Conservation (phyloP, 2,329 filamentous ascomycete species). For the Nemania sp. region DNA sequence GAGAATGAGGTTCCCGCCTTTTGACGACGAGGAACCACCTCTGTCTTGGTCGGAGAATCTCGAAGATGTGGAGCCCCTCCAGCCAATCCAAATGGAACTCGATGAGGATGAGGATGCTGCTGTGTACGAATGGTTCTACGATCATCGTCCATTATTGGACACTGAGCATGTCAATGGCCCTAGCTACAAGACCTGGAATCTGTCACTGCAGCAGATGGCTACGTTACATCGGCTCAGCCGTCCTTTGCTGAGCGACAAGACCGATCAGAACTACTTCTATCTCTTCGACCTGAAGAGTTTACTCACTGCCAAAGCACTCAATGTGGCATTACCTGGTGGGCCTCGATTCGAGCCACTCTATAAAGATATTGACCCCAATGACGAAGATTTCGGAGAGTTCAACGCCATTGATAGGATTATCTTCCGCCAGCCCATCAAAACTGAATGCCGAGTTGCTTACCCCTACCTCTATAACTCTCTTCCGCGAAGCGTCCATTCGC, state of each 20-base stretch:
- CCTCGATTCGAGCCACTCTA: slow-evolving; percentile 96
- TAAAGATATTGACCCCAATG: slow-evolving; percentile 98
- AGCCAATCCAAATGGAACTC: slow-evolving; percentile 98
- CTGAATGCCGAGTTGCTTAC: slow-evolving; percentile 92
- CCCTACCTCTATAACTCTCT: slow-evolving; percentile 96
- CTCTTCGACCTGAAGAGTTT: slow-evolving; percentile 96
- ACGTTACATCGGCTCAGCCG: slow-evolving; percentile 90
- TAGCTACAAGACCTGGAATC: slow-evolving; percentile 95
- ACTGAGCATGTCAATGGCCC: slow-evolving; percentile 94
- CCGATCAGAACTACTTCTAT: slow-evolving; percentile 97
- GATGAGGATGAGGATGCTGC: slow-evolving; percentile 91
- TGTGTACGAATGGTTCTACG: slow-evolving; percentile 97
- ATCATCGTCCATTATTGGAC: slow-evolving; percentile 87
- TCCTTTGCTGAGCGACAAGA: slow-evolving; percentile 86
- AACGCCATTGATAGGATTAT: slow-evolving; percentile 99
- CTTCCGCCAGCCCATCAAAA: slow-evolving; percentile 91
- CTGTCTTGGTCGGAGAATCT: slow-evolving; percentile 99
- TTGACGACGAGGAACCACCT: slow-evolving; percentile 97
- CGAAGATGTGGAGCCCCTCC: slow-evolving; percentile 94
- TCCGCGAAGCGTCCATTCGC: slow-evolving; percentile 88
- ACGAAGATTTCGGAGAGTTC: slow-evolving; percentile 99
- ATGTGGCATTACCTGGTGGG: slow-evolving; percentile 96
- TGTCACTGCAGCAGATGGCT: slow-evolving; percentile 93
- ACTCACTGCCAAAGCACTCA: slow-evolving; percentile 92
- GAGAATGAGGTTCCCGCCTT: slow-evolving; percentile 97